Evolutionary conservation across 75 land plant species (phyloP).

Genomic region (Larix kaempferi): DNA sequence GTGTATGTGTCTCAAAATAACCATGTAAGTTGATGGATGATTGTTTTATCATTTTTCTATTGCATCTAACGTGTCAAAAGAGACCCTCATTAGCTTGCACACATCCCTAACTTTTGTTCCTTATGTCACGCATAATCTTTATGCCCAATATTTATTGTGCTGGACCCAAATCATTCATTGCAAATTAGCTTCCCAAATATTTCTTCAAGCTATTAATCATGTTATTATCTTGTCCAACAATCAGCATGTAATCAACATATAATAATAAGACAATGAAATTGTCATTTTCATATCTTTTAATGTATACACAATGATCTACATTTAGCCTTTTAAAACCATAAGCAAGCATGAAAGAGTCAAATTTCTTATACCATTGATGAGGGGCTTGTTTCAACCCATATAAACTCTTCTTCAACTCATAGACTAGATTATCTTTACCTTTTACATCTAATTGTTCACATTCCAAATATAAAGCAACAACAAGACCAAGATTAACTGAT

Average conservation of each 20-base stretch:
- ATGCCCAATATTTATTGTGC: background rate
- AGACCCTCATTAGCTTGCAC: too few species aligned
- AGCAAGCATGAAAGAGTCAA: background rate
- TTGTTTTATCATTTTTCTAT: too few species aligned
- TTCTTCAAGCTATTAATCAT: background rate
- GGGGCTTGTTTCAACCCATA: background rate
- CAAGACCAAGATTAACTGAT: background rate
- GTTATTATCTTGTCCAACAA: background rate
- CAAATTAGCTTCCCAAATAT: background rate
- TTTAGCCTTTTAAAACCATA: background rate
- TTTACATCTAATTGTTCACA: constrained; percentile 11
- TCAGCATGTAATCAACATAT: background rate
- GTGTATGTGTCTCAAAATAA: too few species aligned
- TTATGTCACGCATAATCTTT: background rate
- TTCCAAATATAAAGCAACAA: background rate
- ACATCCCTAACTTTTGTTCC: background rate
- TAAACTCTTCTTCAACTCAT: background rate
- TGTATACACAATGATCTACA: background rate
- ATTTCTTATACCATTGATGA: background rate
- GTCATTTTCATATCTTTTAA: background rate
- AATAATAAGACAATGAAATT: background rate
- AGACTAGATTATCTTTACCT: background rate
- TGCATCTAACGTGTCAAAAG: too few species aligned
- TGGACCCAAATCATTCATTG: background rate
- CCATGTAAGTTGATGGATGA: too few species aligned